These are phyloP conservation scores for Talaromyces adpressus DNA, from an alignment of 495 filamentous ascomycete genomes.

Conservation along the genomic window DNA sequence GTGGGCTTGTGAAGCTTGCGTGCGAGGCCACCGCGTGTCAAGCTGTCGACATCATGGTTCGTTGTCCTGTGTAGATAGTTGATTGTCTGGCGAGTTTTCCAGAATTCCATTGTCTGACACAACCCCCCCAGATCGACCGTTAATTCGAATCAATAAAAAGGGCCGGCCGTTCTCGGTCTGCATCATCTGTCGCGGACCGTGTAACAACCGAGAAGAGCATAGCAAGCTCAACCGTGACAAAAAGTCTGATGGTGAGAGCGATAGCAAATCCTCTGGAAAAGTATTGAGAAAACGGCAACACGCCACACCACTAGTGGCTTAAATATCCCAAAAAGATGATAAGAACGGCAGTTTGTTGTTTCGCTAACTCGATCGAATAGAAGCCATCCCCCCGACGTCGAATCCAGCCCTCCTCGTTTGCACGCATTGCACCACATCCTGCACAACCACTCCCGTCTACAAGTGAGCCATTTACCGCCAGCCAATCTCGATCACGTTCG, in stretches of 20 bases:
- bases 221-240: constrained; percentile 84
- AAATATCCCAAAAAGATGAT: background rate
- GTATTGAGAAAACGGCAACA: constrained; percentile 11
- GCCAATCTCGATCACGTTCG: background rate
- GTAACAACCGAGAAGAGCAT: constrained; percentile 85
- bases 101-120: constrained; percentile 6
- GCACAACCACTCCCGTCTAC: constrained; percentile 11
- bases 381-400: constrained; percentile 9
- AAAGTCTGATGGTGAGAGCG: constrained; percentile 14
- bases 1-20: constrained; percentile 87
- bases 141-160: constrained; percentile 94
- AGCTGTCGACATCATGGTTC: constrained; percentile 45
- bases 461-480: constrained; percentile 6
- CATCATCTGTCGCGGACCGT: constrained; percentile 83
- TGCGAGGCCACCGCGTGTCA: constrained; percentile 80
- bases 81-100: background rate
- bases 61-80: constrained; percentile 4
- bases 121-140: constrained; percentile 71
- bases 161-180: constrained; percentile 96
- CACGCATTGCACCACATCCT: constrained; percentile 14
- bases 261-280: constrained; percentile 13
- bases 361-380: constrained; percentile 9
- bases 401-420: constrained; percentile 8
- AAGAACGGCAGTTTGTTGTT: constrained; percentile 4
- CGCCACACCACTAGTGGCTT: constrained; percentile 5